Percentiles rank a stretch among this genome's conserved stretches.
Evolutionary conservation across 176 grass and related monocot species (phyloP).

Genomic region (Raddia guianensis): DNA sequence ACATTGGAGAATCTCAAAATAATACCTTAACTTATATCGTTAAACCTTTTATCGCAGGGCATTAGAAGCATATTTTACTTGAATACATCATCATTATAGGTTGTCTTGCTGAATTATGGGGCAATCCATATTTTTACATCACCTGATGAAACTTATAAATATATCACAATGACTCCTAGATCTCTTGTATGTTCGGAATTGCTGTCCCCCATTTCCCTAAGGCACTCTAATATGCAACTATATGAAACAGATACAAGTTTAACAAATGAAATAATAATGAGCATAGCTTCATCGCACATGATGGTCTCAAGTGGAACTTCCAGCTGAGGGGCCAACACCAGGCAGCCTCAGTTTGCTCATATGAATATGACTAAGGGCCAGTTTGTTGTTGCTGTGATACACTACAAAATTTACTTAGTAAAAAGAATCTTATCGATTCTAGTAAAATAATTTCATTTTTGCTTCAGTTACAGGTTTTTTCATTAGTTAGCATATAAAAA

Average conservation of each 20-base stretch:
- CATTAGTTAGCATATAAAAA: neutral
- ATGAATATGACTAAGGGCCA: neutral
- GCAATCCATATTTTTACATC: conserved; percentile 9
- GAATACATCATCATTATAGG: neutral
- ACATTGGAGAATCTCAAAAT: conserved; percentile 5
- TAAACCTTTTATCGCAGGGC: neutral
- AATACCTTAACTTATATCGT: neutral
- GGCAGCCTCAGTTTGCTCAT: conserved; percentile 13
- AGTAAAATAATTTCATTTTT: conserved; percentile 18
- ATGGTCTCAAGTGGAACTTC: neutral
- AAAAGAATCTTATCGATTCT: neutral
- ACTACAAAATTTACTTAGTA: neutral
- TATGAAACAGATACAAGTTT: conserved; percentile 23
- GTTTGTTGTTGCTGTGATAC: neutral
- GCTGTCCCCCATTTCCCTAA: neutral
- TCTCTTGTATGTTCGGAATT: conserved; percentile 1
- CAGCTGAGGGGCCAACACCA: neutral
- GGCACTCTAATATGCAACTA: neutral
- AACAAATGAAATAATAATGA: neutral
- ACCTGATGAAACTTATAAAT: neutral
- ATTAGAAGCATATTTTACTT: conserved; percentile 22
- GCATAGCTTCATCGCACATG: neutral
- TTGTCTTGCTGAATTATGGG: neutral
- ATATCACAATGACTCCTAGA: neutral
- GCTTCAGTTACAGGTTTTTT: neutral